Percentiles rank a stretch among this genome's conserved stretches.
phyloP scores from a whole-genome alignment of 2,329 filamentous ascomycete genomes.

The Fonsecaea erecta region DNA sequence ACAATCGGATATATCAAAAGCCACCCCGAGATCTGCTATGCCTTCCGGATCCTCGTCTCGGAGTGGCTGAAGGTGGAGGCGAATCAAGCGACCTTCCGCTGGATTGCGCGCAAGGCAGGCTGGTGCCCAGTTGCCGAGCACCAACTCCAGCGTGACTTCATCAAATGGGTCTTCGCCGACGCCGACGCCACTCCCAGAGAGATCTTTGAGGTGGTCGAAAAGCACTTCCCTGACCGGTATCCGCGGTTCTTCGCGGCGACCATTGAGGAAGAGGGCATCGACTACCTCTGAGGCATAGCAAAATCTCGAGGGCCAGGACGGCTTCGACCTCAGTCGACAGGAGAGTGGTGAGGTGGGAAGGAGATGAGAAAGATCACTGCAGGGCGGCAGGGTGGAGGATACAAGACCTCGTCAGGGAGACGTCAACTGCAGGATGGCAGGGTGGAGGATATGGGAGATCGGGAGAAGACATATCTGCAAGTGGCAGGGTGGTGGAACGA shows the following conservation, averaged over 20 bases:
- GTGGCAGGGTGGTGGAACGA: no score
- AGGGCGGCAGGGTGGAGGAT: neutral
- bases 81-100: neutral
- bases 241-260: slow-evolving; percentile 4
- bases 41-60: slow-evolving; percentile 7
- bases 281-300: neutral
- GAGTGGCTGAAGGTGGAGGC: slow-evolving; percentile 3
- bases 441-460: no score
- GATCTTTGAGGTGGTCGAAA: neutral
- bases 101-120: slow-evolving; percentile 8
- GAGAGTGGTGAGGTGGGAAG: neutral
- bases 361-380: neutral
- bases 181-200: neutral
- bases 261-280: neutral
- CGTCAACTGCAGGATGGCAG: neutral
- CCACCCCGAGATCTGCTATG: neutral
- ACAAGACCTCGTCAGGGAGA: no score
- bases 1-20: slow-evolving; percentile 1
- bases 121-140: neutral
- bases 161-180: neutral
- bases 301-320: neutral
- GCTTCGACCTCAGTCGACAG: neutral
- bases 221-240: neutral
- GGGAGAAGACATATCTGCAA: no score
- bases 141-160: slow-evolving; percentile 1